Conservation (phyloP, 192 early-diverging fungal genomes). For the Funneliformis geosporum region DNA sequence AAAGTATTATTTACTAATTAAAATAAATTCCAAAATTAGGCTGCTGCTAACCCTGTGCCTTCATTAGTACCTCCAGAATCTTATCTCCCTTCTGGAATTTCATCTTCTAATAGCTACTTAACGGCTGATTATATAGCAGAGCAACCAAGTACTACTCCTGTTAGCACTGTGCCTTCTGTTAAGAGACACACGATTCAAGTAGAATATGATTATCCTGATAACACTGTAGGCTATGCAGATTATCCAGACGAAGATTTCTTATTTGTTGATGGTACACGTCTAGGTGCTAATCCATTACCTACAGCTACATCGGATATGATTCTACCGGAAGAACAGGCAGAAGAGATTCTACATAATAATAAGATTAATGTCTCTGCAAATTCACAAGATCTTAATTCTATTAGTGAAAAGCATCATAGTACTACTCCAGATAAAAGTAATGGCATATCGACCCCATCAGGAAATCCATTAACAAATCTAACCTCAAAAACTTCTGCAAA, state of each 20-base stretch:
- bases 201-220: slow-evolving; percentile 44
- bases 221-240: slow-evolving; percentile 14
- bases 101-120: slow-evolving; percentile 7
- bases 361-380: background rate
- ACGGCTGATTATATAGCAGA: slow-evolving; percentile 12
- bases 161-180: background rate
- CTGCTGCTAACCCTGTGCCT: slow-evolving; percentile 12
- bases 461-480: slow-evolving; percentile 10
- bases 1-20: no score
- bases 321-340: background rate
- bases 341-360: background rate
- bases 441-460: background rate
- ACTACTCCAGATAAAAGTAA: slow-evolving; percentile 11
- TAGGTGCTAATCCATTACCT: background rate
- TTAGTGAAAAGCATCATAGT: background rate
- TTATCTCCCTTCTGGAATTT: slow-evolving; percentile 11
- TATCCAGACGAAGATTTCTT: slow-evolving; percentile 31
- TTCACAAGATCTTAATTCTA: background rate
- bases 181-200: slow-evolving; percentile 66
- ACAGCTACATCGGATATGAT: background rate
- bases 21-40: background rate
- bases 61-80: slow-evolving; percentile 9
- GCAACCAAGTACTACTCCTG: background rate
- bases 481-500: slow-evolving; percentile 3
- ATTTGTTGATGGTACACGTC: slow-evolving; percentile 33